A percentile compares a stretch with the other conserved stretches of the same genome.
These are phyloP conservation scores for Pilasporangium apinafurcum DNA, from an alignment of 352 stramenopile genomes.

Conservation along the genomic window DNA sequence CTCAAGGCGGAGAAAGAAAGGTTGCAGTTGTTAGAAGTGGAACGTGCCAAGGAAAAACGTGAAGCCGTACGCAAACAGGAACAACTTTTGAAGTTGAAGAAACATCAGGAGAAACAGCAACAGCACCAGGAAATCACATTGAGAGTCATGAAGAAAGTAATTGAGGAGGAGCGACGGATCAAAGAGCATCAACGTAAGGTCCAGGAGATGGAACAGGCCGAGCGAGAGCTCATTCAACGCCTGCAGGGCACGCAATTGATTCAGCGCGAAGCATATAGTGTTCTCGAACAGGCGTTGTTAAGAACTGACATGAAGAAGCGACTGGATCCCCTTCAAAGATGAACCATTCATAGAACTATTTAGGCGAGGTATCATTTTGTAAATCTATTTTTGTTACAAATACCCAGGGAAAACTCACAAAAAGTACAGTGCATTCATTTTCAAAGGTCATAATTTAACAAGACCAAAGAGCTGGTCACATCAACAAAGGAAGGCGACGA, in stretches of 20 bases:
- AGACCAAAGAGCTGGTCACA: too few relatives aligned
- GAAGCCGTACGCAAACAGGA: conserved; percentile 48
- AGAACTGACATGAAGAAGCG: conserved; percentile 19
- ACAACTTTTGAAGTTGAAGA: conserved; percentile 49
- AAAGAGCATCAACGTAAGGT: conserved; percentile 45
- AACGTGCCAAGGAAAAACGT: conserved; percentile 44
- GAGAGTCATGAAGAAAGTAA: conserved; percentile 56
- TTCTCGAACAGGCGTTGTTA: conserved; percentile 62
- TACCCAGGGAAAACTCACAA: too few relatives aligned
- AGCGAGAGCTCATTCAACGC: conserved; percentile 53
- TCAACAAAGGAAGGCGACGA: not conserved
- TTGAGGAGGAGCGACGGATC: conserved; percentile 53
- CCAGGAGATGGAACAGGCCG: conserved; percentile 60
- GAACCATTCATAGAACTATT: too few relatives aligned
- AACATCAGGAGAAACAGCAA: conserved; percentile 25
- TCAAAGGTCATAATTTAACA: too few relatives aligned
- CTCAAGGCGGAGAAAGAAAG: conserved; percentile 57
- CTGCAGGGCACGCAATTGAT: conserved; percentile 68
- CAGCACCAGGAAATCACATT: conserved; percentile 43
- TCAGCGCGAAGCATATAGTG: conserved; percentile 64
- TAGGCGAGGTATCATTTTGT: too few relatives aligned
- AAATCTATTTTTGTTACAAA: too few relatives aligned
- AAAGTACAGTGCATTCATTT: too few relatives aligned
- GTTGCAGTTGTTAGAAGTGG: conserved; percentile 43
- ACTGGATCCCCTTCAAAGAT: not conserved